Base-by-base conservation (phyloP, 495 filamentous ascomycete species). In the Daldinia vernicosa region DNA sequence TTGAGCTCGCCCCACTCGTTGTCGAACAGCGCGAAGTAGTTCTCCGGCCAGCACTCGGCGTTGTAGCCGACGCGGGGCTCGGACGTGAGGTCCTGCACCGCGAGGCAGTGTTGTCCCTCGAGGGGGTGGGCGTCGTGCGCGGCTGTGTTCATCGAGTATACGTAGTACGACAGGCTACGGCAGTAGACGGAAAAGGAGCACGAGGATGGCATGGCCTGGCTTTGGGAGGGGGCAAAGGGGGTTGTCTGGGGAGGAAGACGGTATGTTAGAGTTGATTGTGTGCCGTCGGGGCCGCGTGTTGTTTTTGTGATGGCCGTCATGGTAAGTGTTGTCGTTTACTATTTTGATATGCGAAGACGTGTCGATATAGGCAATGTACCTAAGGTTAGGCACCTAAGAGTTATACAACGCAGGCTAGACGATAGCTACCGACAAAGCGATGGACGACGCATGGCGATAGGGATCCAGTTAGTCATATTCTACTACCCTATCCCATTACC, bases 21-120 rank as follows among this genome's bases (percentile, higher is more conserved):
- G 28, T 39, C 39, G 68, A 71, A 71, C 9, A 71, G 62, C 22
- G 50, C 57, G 63, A 71, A 71, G 63, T 71, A 71, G 33, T 71
- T 71, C 27, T 51, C 33, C 2, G 70, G 64, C 54, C 54, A 67
- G 65, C 66, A 68, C 9, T 15, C 14, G 28, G 17, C 43, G 64
- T 64, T 28, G 35, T 56, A 69, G 1, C 64, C 66, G 40, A 72
- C 54, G 40, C 32, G 32, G 30, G 9, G 19, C 1, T 32, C 19
- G 15, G 32, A 1, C 3, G 22, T n/a, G 30, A 60, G 14, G 15
- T 26, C 3, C 50, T 67, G 70, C 47, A 67, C 64, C 9, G 33
- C 64, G 26, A 61, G 45, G 32, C 64, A 72, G 39, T 37, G 33
- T 43, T 69, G 66, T 39, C 60, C 50, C 6, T 26, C 17, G 24